These are phyloP conservation scores for Kodamaea plutei DNA, from an alignment of 1,139 yeast species.

Conservation along the genomic window DNA sequence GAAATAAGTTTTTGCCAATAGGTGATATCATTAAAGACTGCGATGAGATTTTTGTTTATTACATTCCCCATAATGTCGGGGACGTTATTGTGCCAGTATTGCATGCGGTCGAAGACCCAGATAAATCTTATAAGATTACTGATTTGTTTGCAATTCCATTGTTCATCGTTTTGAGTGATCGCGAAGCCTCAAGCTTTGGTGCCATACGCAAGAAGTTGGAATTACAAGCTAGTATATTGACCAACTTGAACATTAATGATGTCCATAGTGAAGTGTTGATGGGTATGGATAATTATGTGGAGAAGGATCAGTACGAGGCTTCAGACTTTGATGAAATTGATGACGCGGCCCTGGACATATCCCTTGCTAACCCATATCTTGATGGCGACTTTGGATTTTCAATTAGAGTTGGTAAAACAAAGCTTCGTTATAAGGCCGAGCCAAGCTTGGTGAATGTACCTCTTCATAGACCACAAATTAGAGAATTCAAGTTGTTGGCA, in stretches of 20 bases:
- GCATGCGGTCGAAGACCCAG: slow-evolving; percentile 47
- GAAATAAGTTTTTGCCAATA: slow-evolving; percentile 59
- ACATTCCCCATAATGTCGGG: slow-evolving; percentile 45
- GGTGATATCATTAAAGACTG: slow-evolving; percentile 61
- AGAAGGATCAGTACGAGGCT: slow-evolving; percentile 21
- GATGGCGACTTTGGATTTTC: slow-evolving; percentile 50
- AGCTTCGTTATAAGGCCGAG: slow-evolving; percentile 7
- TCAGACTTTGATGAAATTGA: slow-evolving; percentile 33
- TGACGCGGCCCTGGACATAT: slow-evolving; percentile 39
- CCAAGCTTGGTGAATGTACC: slow-evolving; percentile 24
- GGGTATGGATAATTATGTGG: slow-evolving; percentile 8
- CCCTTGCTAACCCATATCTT: slow-evolving; percentile 50
- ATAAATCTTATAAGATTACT: slow-evolving; percentile 31
- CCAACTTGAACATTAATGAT: slow-evolving; percentile 22
- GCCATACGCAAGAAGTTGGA: slow-evolving; percentile 55
- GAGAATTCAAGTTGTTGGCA: slow-evolving; percentile 25
- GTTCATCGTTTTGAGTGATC: slow-evolving; percentile 56
- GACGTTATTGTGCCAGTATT: slow-evolving; percentile 69
- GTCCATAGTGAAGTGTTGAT: slow-evolving; percentile 21
- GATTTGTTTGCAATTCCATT: slow-evolving; percentile 69
- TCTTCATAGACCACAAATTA: slow-evolving; percentile 27
- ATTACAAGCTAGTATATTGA: slow-evolving; percentile 23
- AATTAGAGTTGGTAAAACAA: slow-evolving; percentile 27
- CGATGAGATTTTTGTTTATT: slow-evolving; percentile 70
- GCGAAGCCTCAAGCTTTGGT: slow-evolving; percentile 45